Evolutionary conservation across 306 rosid genomes (phyloP), one percentile per base, ranked within the genome.

Genomic region (Casuarina equisetifolia): DNA sequence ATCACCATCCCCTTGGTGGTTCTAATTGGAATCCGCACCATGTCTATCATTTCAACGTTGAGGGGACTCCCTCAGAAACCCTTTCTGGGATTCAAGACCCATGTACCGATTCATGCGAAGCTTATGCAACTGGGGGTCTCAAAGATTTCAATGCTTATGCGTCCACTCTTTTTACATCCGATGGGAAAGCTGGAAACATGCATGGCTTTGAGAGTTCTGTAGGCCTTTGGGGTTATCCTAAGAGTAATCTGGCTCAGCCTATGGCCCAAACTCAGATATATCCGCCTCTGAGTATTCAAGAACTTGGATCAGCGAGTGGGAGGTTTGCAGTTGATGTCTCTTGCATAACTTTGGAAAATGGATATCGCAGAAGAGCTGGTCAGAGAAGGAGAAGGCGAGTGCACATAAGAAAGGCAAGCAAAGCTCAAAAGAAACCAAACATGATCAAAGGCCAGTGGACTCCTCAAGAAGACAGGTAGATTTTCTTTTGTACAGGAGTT

Each of bases 391-490:
- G 45, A 46, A 84, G 36, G 43, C 74, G 35, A 62, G 20, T 49
- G 20, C 75, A 68, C 5, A 25, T n/a, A n/a, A 63, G 71, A 62
- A 82, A 66, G 4, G 70, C 54, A 1, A 54, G 11, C n/a, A 76
- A 76, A 76, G 17, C 12, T 48, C 84, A 58, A 16, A 75, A 64
- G 40, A 82, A 69, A 17, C 2, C 69, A 2, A 44, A 11, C 49
- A 78, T 81, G 2, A 74, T 90, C 76, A 93, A 91, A 72, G 92
- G 94, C 39, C 96, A 86, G 20, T 94, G 98, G 98, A 82, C 84
- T 25, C 72, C 78, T 2, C 79, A 81, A 3, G 97, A 94, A 74
- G 96, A 94, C 79, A 85, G 83, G 98, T 86, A 71, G 2, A 44
- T 44, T 50, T 55, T 25, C 32, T 25, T 25, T 25, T 25, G 32